A percentile compares a stretch with the other conserved stretches of the same genome.
phyloP scores from a whole-genome alignment of 345 rosid genomes.

The Populus euphratica region DNA sequence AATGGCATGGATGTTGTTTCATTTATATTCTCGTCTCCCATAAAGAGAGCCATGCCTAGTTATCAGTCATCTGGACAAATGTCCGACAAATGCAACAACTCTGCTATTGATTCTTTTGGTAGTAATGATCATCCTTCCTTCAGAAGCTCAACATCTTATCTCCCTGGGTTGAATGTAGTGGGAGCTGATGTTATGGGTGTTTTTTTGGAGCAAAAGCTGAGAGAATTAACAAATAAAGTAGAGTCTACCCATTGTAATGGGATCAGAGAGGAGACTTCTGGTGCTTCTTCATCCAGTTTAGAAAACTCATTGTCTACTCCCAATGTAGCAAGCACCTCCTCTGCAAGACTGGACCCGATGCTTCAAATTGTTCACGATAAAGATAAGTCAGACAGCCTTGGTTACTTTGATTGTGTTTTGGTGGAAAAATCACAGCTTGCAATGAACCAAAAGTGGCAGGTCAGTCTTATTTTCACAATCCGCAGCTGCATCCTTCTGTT shows the following conservation, averaged over 20 bases:
- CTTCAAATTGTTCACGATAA: constrained; percentile 34
- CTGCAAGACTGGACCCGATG: constrained; percentile 28
- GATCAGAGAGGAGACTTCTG: constrained; percentile 40
- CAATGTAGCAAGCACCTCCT: constrained; percentile 23
- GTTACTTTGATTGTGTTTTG: constrained; percentile 40
- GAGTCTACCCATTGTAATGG: constrained; percentile 48
- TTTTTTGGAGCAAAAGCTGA: constrained; percentile 74
- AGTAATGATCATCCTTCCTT: constrained; percentile 20
- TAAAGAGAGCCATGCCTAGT: constrained; percentile 40
- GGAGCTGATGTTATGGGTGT: constrained; percentile 53
- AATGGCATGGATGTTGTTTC: constrained; percentile 72
- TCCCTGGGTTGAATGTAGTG: constrained; percentile 42
- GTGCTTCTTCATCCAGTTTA: constrained; percentile 29
- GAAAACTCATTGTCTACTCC: constrained; percentile 31
- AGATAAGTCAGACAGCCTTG: constrained; percentile 24
- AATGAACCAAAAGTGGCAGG: constrained; percentile 53
- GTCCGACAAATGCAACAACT: constrained; percentile 25
- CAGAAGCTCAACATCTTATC: constrained; percentile 26
- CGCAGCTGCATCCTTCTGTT: background rate
- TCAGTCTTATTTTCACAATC: constrained; percentile 25
- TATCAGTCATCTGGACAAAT: constrained; percentile 29
- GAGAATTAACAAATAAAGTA: constrained; percentile 58
- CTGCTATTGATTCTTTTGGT: constrained; percentile 16
- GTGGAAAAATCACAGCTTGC: constrained; percentile 14
- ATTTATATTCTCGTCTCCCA: constrained; percentile 79